Evolutionary conservation across 2,329 filamentous ascomycete species (phyloP).

Genomic region (Didymella exigua): DNA sequence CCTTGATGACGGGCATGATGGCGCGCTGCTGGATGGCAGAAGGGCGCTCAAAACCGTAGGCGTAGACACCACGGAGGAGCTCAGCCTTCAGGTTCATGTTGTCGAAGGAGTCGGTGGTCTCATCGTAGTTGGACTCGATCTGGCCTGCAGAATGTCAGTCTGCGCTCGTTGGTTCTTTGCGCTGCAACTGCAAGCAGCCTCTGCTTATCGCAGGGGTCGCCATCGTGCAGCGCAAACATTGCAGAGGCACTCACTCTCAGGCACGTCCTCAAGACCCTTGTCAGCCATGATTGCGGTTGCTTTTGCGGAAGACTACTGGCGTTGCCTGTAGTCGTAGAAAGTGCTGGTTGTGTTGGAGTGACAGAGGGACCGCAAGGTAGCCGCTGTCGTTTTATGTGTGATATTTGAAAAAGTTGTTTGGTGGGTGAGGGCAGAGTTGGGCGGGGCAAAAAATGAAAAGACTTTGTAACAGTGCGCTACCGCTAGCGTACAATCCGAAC

Average conservation of each 20-base stretch:
- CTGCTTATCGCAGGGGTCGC: neutral
- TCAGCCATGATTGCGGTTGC: constrained; percentile 92
- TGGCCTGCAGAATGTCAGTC: constrained; percentile 67
- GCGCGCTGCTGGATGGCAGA: constrained; percentile 99
- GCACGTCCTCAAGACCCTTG: constrained; percentile 97
- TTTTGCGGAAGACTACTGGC: constrained; percentile 41
- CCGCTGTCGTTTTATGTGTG: constrained; percentile 27
- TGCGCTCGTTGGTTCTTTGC: constrained; percentile 9
- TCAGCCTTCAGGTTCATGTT: constrained; percentile 96
- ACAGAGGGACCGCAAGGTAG: constrained; percentile 18
- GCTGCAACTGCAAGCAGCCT: constrained; percentile 1
- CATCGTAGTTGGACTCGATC: constrained; percentile 99
- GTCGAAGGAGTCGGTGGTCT: constrained; percentile 99
- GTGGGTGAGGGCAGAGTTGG: constrained; percentile 35
- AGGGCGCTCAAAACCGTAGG: constrained; percentile 99
- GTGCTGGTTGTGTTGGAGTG: constrained; percentile 45
- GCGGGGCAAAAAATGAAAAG: constrained; percentile 19
- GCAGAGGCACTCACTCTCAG: constrained; percentile 74
- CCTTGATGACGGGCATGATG: constrained; percentile 99
- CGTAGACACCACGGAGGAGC: constrained; percentile 98
- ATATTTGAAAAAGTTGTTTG: constrained; percentile 34
- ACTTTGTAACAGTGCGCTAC: constrained; percentile 22
- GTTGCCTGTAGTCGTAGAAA: constrained; percentile 24
- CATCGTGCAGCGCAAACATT: constrained; percentile 9
- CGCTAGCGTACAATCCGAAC: constrained; percentile 13